A percentile compares a stretch with the other conserved stretches of the same genome.
Evolutionary conservation across 1,284 basidiomycete species (phyloP).

Genomic region (Caloboletus inedulis): DNA sequence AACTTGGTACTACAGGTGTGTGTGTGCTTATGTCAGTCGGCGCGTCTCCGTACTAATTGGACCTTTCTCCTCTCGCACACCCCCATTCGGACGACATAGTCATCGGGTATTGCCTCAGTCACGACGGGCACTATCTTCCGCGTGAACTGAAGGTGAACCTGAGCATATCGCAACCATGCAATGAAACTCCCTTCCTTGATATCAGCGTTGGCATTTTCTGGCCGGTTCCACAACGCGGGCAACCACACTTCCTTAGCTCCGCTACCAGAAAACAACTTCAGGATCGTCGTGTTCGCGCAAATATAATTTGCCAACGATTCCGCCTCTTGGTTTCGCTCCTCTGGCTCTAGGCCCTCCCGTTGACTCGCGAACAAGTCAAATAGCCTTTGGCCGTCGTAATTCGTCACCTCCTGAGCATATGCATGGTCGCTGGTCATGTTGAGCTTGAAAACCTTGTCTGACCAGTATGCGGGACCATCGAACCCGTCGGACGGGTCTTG

Average conservation of each 20-base stretch:
- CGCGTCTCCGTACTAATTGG: background rate
- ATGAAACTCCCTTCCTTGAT: conserved; percentile 9
- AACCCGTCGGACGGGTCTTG: conserved; percentile 11
- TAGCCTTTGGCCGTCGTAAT: conserved; percentile 3
- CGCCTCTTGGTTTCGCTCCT: conserved; percentile 7
- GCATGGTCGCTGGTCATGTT: conserved; percentile 6
- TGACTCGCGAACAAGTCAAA: conserved; percentile 13
- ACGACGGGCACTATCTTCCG: background rate
- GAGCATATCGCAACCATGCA: conserved; percentile 9
- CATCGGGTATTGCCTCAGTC: conserved; percentile 1
- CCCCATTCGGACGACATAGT: too few species aligned
- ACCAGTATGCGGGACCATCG: conserved; percentile 8
- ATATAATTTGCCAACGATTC: conserved; percentile 6
- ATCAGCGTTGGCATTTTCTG: conserved; percentile 5
- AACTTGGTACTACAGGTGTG: too few species aligned
- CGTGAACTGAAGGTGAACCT: background rate
- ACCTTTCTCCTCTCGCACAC: too few species aligned
- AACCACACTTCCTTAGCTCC: background rate
- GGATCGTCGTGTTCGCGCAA: conserved; percentile 9
- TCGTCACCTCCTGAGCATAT: conserved; percentile 3
- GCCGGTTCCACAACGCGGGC: conserved; percentile 5
- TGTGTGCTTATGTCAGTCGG: background rate
- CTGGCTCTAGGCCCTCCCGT: conserved; percentile 4
- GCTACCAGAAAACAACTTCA: conserved; percentile 10
- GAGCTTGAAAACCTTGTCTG: conserved; percentile 8